phyloP scores from a whole-genome alignment of 2,329 filamentous ascomycete genomes.

The Chrysoporthe deuterocubensis region DNA sequence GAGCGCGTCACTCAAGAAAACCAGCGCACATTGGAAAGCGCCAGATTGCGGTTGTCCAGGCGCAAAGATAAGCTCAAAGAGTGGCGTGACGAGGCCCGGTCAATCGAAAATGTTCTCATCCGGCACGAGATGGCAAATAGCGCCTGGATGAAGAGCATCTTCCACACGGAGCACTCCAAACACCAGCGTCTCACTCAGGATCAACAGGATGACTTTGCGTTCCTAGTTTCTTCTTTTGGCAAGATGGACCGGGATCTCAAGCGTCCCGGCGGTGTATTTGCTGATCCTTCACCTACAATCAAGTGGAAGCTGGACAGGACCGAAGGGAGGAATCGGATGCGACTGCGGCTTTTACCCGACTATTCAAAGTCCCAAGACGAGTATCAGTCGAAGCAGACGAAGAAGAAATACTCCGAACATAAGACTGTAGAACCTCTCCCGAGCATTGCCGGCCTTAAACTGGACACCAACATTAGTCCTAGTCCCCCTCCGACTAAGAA shows the following conservation, averaged over 20 bases:
- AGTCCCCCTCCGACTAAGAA: constrained; percentile 16
- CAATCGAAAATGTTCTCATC: constrained; percentile 71
- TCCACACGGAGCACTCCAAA: constrained; percentile 88
- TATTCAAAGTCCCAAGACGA: constrained; percentile 68
- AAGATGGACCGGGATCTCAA: constrained; percentile 79
- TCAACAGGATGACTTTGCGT: constrained; percentile 85
- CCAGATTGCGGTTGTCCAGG: constrained; percentile 70
- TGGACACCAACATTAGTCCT: constrained; percentile 37
- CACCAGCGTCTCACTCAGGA: constrained; percentile 89
- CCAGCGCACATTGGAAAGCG: constrained; percentile 74
- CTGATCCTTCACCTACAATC: constrained; percentile 57
- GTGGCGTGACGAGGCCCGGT: constrained; percentile 74
- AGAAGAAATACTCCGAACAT: constrained; percentile 32
- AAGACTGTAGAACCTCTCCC: constrained; percentile 32
- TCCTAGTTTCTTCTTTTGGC: constrained; percentile 74
- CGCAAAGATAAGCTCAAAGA: constrained; percentile 81
- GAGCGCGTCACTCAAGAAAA: constrained; percentile 86
- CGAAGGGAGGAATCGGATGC: constrained; percentile 94
- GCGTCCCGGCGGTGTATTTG: constrained; percentile 81
- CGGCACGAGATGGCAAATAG: constrained; percentile 86
- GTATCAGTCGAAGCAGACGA: constrained; percentile 75
- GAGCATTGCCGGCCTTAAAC: constrained; percentile 23
- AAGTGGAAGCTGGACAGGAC: constrained; percentile 97
- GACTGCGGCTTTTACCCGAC: constrained; percentile 83
- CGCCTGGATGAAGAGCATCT: constrained; percentile 95